Evolutionary conservation across 148 eudicot genomes (phyloP).

Genomic region (Amaranthus cruentus): DNA sequence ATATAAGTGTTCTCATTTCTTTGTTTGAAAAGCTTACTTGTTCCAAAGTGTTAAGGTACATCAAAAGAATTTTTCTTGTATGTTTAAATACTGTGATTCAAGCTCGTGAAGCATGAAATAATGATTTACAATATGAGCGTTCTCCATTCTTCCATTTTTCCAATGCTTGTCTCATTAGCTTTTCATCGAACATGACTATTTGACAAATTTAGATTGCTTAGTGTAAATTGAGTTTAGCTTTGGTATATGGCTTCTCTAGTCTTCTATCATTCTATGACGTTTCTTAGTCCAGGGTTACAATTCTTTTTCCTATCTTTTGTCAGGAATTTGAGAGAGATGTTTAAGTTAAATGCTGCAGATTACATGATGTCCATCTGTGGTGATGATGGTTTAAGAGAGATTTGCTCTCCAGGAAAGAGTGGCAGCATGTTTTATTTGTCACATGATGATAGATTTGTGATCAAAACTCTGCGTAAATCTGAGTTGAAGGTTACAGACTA

Average conservation of each 20-base stretch:
- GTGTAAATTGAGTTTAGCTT: neutral
- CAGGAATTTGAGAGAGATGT: slow-evolving; percentile 96
- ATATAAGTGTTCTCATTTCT: too few relatives aligned
- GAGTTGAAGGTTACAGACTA: slow-evolving; percentile 62
- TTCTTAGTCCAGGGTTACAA: neutral
- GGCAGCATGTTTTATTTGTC: slow-evolving; percentile 91
- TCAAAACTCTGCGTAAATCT: slow-evolving; percentile 74
- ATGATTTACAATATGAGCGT: too few relatives aligned
- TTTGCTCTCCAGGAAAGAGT: slow-evolving; percentile 90
- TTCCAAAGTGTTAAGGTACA: too few relatives aligned
- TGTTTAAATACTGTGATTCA: too few relatives aligned
- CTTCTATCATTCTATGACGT: neutral
- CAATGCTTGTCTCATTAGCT: neutral
- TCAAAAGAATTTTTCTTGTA: too few relatives aligned
- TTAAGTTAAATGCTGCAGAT: slow-evolving; percentile 93
- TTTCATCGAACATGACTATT: neutral
- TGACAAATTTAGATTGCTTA: neutral
- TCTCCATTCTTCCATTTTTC: neutral
- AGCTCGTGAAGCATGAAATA: too few relatives aligned
- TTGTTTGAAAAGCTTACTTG: too few relatives aligned
- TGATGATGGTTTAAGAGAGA: slow-evolving; percentile 83
- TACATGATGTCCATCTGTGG: slow-evolving; percentile 99
- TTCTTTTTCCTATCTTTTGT: neutral
- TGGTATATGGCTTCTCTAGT: neutral
- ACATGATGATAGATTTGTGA: slow-evolving; percentile 85